These are phyloP conservation scores for Actinomucor elegans DNA, from an alignment of 371 early-diverging fungal species.

Conservation along the genomic window DNA sequence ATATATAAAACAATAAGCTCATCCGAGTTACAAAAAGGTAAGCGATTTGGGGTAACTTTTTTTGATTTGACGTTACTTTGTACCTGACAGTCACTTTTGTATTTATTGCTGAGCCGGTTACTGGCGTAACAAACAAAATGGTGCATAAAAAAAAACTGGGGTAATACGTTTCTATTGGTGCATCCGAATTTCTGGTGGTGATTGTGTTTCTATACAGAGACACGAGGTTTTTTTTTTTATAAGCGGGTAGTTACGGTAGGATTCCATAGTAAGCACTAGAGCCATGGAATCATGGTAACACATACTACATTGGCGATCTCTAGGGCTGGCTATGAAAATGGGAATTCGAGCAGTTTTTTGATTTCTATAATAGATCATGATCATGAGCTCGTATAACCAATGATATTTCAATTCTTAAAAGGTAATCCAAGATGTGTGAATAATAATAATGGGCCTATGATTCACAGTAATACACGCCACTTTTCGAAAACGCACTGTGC, in stretches of 20 bases:
- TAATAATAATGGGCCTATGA: slow-evolving; percentile 4
- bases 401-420: slow-evolving; percentile 3
- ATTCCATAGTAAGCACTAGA: neutral
- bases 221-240: neutral
- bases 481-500: neutral
- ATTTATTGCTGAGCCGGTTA: no score
- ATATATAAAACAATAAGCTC: no score
- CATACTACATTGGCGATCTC: neutral
- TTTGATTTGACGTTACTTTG: no score
- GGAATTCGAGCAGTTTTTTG: no score
- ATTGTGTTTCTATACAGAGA: neutral
- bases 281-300: neutral
- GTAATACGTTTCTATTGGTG: neutral
- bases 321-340: no score
- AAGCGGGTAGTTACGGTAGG: neutral
- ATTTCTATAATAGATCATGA: neutral
- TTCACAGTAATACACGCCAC: slow-evolving; percentile 21
- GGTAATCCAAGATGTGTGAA: slow-evolving; percentile 17
- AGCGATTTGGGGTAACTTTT: no score
- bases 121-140: no score
- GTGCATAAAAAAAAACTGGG: neutral
- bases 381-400: neutral
- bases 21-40: no score
- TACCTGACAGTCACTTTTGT: no score
- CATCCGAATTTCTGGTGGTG: neutral